Evolutionary conservation across 106 monocot species (phyloP).

Genomic region (Triglochin maritima): DNA sequence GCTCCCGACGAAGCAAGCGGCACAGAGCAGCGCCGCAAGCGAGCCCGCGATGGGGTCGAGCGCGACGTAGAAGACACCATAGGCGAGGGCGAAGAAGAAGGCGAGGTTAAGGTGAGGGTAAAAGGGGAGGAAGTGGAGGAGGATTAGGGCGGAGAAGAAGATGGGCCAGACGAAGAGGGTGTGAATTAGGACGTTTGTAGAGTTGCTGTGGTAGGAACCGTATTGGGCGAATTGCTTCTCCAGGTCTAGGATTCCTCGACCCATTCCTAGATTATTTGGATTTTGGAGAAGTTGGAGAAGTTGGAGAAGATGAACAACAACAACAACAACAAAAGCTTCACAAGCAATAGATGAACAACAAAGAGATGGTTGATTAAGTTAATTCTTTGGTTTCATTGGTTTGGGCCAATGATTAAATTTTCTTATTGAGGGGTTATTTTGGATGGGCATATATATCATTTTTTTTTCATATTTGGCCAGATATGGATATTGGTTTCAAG

Average conservation of each 20-base stretch:
- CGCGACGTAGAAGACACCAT: conserved; percentile 11
- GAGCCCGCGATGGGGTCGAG: conserved; percentile 11
- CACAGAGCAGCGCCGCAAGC: conserved; percentile 7
- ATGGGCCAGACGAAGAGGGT: conserved; percentile 90
- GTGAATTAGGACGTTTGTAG: conserved; percentile 59
- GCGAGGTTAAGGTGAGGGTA: conserved; percentile 6
- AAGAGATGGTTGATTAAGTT: neutral
- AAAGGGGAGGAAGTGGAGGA: conserved; percentile 50
- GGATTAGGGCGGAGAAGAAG: conserved; percentile 60
- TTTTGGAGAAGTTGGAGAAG: no score
- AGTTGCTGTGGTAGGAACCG: conserved; percentile 85
- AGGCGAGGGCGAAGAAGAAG: neutral
- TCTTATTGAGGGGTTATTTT: no score
- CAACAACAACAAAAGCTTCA: no score
- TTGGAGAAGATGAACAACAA: no score
- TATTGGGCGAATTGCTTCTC: conserved; percentile 89
- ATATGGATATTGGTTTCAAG: no score
- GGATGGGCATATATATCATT: no score
- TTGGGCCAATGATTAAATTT: no score
- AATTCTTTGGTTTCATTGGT: no score
- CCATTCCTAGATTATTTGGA: conserved; percentile 4
- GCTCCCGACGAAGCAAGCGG: conserved; percentile 17
- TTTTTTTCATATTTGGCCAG: no score
- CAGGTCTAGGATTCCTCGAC: conserved; percentile 52
- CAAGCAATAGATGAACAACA: neutral